phyloP scores from a whole-genome alignment of 2,329 filamentous ascomycete species.

The Endoconidiophora polonica region DNA sequence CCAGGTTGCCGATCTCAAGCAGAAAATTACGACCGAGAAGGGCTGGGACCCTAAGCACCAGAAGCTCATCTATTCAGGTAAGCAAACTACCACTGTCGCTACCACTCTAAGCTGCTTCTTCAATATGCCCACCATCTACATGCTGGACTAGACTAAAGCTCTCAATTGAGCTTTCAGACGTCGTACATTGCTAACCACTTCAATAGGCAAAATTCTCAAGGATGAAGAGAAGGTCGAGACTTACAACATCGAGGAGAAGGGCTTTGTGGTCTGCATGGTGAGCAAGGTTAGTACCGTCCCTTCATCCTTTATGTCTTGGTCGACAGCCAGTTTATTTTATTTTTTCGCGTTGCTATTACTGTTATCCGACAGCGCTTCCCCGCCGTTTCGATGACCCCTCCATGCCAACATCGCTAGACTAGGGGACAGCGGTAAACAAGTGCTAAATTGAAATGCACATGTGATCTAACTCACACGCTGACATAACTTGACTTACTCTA shows the following conservation, averaged over 20 bases:
- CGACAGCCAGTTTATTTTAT: neutral
- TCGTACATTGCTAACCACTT: neutral
- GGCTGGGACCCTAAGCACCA: constrained; percentile 81
- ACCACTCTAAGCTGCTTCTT: neutral
- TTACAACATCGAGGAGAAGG: constrained; percentile 98
- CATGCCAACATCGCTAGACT: too few species aligned
- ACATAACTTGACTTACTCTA: neutral
- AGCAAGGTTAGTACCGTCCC: constrained; percentile 55
- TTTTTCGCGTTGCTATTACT: neutral
- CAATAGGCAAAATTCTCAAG: constrained; percentile 77
- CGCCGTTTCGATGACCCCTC: too few species aligned
- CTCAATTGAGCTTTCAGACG: neutral
- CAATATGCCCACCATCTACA: constrained; percentile 16
- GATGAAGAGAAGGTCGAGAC: constrained; percentile 93
- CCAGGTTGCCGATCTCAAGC: constrained; percentile 79
- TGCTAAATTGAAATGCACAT: too few species aligned
- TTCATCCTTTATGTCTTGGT: neutral
- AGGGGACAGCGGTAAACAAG: too few species aligned
- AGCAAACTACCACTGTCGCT: constrained; percentile 17
- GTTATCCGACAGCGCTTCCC: too few species aligned
- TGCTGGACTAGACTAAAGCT: neutral
- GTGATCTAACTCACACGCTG: neutral
- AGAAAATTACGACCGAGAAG: constrained; percentile 81
- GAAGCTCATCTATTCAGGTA: constrained; percentile 98
- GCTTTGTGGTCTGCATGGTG: constrained; percentile 97